Percentiles rank a stretch among this genome's conserved stretches.
These are phyloP conservation scores for Fraxinus platypoda DNA, from an alignment of 305 asterid species.

Conservation along the genomic window DNA sequence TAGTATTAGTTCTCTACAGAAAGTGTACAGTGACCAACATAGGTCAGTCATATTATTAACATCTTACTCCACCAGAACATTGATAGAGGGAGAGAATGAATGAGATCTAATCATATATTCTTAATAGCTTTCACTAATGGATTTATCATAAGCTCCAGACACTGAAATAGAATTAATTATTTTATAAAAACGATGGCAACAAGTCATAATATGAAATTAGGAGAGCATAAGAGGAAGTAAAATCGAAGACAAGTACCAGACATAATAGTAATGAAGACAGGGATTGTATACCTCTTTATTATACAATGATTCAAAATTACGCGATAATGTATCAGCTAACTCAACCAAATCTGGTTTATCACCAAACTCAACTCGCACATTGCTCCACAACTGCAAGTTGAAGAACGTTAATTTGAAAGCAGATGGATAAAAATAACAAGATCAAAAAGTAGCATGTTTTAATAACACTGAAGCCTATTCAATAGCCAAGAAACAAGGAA, in stretches of 20 bases:
- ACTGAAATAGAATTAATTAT: not conserved
- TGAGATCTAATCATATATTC: not conserved
- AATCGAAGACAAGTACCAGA: not conserved
- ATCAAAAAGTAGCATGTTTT: not conserved
- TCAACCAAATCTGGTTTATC: conserved; percentile 10
- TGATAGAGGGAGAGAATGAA: not conserved
- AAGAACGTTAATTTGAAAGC: not conserved
- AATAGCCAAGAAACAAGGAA: not conserved
- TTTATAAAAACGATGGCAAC: not conserved
- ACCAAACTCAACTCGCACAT: not conserved
- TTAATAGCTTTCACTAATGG: not conserved
- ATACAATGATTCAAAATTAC: conserved; percentile 19
- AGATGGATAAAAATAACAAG: not conserved
- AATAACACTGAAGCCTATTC: not conserved
- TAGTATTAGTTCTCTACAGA: not conserved
- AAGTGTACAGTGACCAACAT: no score
- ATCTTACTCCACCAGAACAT: no score
- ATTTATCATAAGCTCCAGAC: not conserved
- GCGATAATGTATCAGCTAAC: not conserved
- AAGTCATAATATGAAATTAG: not conserved
- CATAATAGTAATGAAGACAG: not conserved
- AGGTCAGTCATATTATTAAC: not conserved
- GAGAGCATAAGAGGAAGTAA: not conserved
- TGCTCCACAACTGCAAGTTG: conserved; percentile 25
- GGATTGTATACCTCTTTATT: conserved; percentile 20